These are phyloP conservation scores for Aspergillus fijiensis DNA, from an alignment of 2,329 filamentous ascomycete species.

Conservation along the genomic window DNA sequence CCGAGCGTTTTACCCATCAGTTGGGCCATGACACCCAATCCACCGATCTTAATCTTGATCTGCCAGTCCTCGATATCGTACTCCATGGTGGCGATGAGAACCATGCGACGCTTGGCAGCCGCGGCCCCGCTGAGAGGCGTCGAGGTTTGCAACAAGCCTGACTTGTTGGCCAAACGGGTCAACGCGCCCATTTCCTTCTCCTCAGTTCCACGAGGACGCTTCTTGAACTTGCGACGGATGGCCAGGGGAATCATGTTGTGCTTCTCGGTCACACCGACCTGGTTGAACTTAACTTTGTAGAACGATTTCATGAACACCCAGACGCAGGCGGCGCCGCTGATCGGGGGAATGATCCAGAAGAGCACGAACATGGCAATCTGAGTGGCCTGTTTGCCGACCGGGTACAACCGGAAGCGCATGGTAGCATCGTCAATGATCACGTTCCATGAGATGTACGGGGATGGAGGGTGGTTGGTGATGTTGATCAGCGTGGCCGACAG, in stretches of 20 bases:
- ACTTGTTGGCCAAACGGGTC: slow-evolving; percentile 33
- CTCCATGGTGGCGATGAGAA: slow-evolving; percentile 68
- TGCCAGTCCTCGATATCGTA: slow-evolving; percentile 69
- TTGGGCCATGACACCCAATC: slow-evolving; percentile 67
- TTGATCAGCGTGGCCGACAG: slow-evolving; percentile 59
- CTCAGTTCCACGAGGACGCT: background rate
- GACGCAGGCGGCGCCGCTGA: slow-evolving; percentile 50
- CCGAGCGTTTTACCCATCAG: slow-evolving; percentile 65
- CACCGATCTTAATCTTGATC: slow-evolving; percentile 70
- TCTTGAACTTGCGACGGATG: slow-evolving; percentile 6
- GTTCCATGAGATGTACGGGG: slow-evolving; percentile 55
- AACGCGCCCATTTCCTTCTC: slow-evolving; percentile 25
- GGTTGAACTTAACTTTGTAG: slow-evolving; percentile 63
- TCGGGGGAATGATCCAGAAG: slow-evolving; percentile 53
- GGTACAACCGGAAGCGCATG: slow-evolving; percentile 54
- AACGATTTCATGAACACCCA: slow-evolving; percentile 61
- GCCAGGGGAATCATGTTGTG: slow-evolving; percentile 9
- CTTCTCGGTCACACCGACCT: slow-evolving; percentile 54
- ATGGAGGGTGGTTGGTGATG: slow-evolving; percentile 54
- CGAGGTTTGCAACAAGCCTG: slow-evolving; percentile 34
- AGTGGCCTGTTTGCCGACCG: slow-evolving; percentile 52
- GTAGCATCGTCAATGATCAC: slow-evolving; percentile 57
- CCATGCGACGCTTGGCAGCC: slow-evolving; percentile 47
- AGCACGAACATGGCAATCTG: slow-evolving; percentile 57
- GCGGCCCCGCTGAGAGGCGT: slow-evolving; percentile 30